phyloP scores from a whole-genome alignment of 495 filamentous ascomycete species.

The Penicillium robsamsonii region DNA sequence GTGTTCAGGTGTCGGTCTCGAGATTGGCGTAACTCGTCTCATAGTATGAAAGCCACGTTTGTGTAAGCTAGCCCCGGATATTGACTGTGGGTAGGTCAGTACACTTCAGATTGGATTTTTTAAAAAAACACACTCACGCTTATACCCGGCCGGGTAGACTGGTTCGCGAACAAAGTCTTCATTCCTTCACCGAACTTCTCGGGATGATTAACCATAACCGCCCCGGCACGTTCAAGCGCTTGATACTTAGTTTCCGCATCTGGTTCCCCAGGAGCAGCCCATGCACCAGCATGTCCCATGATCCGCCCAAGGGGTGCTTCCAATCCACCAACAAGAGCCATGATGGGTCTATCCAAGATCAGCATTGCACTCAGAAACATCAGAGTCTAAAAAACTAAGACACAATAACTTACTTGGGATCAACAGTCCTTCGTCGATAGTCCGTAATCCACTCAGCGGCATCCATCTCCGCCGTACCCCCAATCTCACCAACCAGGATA shows the following conservation, averaged over 20 bases:
- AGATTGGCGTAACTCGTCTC: slow-evolving; percentile 27
- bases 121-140: slow-evolving; percentile 23
- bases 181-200: slow-evolving; percentile 75
- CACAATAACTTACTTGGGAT: slow-evolving; percentile 63
- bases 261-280: slow-evolving; percentile 65
- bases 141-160: slow-evolving; percentile 22
- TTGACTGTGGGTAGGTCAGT: slow-evolving; percentile 24
- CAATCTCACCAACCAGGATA: slow-evolving; percentile 81
- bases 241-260: slow-evolving; percentile 63
- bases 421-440: slow-evolving; percentile 55
- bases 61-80: slow-evolving; percentile 24
- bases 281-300: slow-evolving; percentile 90
- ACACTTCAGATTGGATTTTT: neutral
- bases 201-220: slow-evolving; percentile 76
- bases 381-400: neutral
- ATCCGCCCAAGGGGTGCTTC: slow-evolving; percentile 64
- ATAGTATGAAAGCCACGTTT: slow-evolving; percentile 54
- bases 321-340: slow-evolving; percentile 72
- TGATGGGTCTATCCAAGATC: slow-evolving; percentile 63
- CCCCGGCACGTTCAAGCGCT: slow-evolving; percentile 66
- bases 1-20: slow-evolving; percentile 29
- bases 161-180: slow-evolving; percentile 51
- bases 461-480: slow-evolving; percentile 76
- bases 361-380: neutral
- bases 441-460: slow-evolving; percentile 77